Percentiles rank a stretch among this genome's conserved stretches.
These are phyloP conservation scores for Sarcomyxa edulis DNA, from an alignment of 768 basidiomycete species.

Conservation along the genomic window DNA sequence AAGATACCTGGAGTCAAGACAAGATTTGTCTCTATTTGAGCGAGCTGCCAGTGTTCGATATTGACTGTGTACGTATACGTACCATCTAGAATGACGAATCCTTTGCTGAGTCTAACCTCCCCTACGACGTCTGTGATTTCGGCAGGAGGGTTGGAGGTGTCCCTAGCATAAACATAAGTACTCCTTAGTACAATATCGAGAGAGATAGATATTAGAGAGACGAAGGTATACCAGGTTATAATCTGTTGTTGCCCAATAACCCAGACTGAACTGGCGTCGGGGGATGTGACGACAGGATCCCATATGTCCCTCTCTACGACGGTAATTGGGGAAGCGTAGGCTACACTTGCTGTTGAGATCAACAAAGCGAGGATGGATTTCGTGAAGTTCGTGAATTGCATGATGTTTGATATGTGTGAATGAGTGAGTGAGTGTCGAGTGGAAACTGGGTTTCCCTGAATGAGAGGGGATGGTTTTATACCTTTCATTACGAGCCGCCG, in stretches of 20 bases:
- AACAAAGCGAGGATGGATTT: slow-evolving; percentile 10
- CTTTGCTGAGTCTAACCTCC: slow-evolving; percentile 34
- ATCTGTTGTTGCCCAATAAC: slow-evolving; percentile 28
- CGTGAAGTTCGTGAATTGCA: slow-evolving; percentile 6
- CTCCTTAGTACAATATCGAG: neutral
- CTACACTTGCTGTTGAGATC: slow-evolving; percentile 8
- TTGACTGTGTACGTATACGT: slow-evolving; percentile 1
- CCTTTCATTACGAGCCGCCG: too few relatives aligned
- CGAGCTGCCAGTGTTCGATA: neutral
- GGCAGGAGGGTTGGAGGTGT: slow-evolving; percentile 31
- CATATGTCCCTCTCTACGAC: slow-evolving; percentile 40
- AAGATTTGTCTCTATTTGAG: neutral
- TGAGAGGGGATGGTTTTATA: too few relatives aligned
- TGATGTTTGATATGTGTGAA: too few relatives aligned
- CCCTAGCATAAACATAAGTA: slow-evolving; percentile 20
- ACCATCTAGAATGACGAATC: slow-evolving; percentile 15
- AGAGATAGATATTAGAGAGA: slow-evolving; percentile 8
- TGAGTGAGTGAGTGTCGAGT: too few relatives aligned
- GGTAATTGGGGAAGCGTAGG: slow-evolving; percentile 25
- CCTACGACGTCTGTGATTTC: slow-evolving; percentile 46
- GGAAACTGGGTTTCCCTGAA: too few relatives aligned
- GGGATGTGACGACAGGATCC: slow-evolving; percentile 36
- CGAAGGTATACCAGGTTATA: slow-evolving; percentile 37
- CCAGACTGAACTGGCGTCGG: slow-evolving; percentile 33
- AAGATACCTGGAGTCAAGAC: slow-evolving; percentile 19